phyloP scores from a whole-genome alignment of 495 filamentous ascomycete species.

The Neurospora terricola region DNA sequence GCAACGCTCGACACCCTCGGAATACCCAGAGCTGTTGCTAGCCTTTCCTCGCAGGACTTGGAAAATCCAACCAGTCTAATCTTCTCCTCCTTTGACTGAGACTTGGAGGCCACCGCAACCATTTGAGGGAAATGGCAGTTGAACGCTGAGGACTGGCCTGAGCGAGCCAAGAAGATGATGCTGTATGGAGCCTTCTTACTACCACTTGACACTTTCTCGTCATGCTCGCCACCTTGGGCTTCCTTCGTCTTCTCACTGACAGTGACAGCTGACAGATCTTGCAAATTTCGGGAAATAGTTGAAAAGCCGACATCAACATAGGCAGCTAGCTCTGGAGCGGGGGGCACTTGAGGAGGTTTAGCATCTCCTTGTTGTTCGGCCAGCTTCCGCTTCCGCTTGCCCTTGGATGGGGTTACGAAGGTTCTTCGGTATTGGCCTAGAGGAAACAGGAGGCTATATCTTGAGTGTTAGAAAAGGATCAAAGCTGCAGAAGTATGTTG shows the following conservation, averaged over 20 bases:
- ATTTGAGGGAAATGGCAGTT: slow-evolving; percentile 53
- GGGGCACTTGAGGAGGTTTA: slow-evolving; percentile 13
- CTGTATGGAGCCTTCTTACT: slow-evolving; percentile 4
- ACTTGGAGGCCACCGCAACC: slow-evolving; percentile 39
- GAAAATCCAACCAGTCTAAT: slow-evolving; percentile 48
- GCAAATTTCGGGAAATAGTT: slow-evolving; percentile 44
- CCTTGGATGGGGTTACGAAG: slow-evolving; percentile 40
- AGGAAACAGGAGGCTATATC: slow-evolving; percentile 43
- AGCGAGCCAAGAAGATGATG: slow-evolving; percentile 44
- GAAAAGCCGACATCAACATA: slow-evolving; percentile 51
- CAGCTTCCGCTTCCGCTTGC: slow-evolving; percentile 36
- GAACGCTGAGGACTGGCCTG: slow-evolving; percentile 38
- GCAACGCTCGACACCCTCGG: slow-evolving; percentile 51
- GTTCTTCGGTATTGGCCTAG: slow-evolving; percentile 42
- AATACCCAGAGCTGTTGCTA: slow-evolving; percentile 42
- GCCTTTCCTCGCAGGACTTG: slow-evolving; percentile 37
- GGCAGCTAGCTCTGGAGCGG: slow-evolving; percentile 37
- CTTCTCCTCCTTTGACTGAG: slow-evolving; percentile 22
- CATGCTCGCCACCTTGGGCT: neutral
- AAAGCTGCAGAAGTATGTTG: neutral
- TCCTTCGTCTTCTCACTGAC: neutral
- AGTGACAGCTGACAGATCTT: slow-evolving; percentile 24
- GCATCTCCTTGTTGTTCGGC: slow-evolving; percentile 7
- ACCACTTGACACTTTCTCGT: neutral
- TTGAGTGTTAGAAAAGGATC: neutral